A percentile compares a stretch with the other conserved stretches of the same genome.
These are phyloP conservation scores for Ceratobasidium sp. DNA, from an alignment of 1,284 basidiomycete species.

Conservation along the genomic window DNA sequence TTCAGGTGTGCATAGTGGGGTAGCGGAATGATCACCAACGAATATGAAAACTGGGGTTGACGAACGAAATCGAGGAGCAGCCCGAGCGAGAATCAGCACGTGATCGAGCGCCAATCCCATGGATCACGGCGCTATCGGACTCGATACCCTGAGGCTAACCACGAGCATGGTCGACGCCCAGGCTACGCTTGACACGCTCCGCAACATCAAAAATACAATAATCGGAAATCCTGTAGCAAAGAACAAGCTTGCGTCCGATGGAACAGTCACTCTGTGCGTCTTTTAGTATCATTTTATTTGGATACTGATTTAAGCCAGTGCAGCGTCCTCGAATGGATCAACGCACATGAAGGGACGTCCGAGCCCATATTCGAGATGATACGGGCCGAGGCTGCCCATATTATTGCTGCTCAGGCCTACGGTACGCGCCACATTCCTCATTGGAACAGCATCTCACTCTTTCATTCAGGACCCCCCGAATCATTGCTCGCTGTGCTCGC, in stretches of 20 bases:
- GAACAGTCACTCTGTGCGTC: slow-evolving; percentile 24
- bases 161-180: slow-evolving; percentile 42
- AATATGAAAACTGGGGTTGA: neutral
- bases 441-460: too few relatives aligned
- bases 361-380: slow-evolving; percentile 35
- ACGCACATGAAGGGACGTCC: slow-evolving; percentile 3
- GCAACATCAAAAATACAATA: slow-evolving; percentile 31
- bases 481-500: slow-evolving; percentile 17
- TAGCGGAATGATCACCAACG: neutral
- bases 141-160: neutral
- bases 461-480: slow-evolving; percentile 34
- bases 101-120: neutral
- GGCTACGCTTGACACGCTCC: slow-evolving; percentile 31
- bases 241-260: slow-evolving; percentile 26
- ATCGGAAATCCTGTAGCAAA: slow-evolving; percentile 33
- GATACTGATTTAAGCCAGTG: neutral
- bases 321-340: slow-evolving; percentile 37
- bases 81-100: too few relatives aligned
- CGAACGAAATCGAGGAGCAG: too few relatives aligned
- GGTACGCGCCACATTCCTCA: too few relatives aligned
- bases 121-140: neutral
- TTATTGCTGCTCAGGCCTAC: slow-evolving; percentile 37
- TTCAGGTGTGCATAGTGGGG: neutral
- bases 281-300: neutral
- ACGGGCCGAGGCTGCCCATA: slow-evolving; percentile 35